Conservation (phyloP, 1,139 yeast species). For the Zygoascus meyerae region DNA sequence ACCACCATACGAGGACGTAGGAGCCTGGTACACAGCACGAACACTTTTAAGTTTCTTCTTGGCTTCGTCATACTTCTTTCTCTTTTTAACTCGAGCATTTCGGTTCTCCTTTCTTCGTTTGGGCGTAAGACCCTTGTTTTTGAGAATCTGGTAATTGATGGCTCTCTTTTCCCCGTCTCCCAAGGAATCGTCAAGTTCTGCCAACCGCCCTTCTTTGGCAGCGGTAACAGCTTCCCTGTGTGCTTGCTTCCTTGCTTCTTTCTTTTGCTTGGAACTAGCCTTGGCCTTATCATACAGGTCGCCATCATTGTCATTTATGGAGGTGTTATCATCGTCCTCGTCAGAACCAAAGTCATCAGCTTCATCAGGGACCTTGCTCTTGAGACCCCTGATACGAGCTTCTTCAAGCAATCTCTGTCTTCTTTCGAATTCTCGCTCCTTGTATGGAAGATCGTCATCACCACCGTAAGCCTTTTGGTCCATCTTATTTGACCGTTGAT, state of each 20-base stretch:
- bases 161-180: conserved; percentile 91
- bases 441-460: conserved; percentile 89
- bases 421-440: conserved; percentile 82
- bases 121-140: conserved; percentile 93
- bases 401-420: conserved; percentile 82
- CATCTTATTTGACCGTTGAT: conserved; percentile 56
- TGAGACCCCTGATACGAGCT: conserved; percentile 77
- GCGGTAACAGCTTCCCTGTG: conserved; percentile 73
- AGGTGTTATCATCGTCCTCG: conserved; percentile 22
- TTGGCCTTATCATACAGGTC: conserved; percentile 51
- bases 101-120: conserved; percentile 89
- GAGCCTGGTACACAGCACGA: conserved; percentile 78
- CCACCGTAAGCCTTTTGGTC: conserved; percentile 59
- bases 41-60: conserved; percentile 89
- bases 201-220: conserved; percentile 77
- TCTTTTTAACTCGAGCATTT: conserved; percentile 96
- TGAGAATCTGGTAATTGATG: conserved; percentile 83
- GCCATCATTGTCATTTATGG: conserved; percentile 28
- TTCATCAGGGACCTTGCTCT: conserved; percentile 50
- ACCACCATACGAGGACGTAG: conserved; percentile 83
- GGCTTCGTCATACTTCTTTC: conserved; percentile 93
- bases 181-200: conserved; percentile 55
- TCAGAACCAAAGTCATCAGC: conserved; percentile 43
- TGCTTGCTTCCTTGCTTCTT: conserved; percentile 52
- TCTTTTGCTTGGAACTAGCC: conserved; percentile 43